Conservation (phyloP, 352 stramenopile genomes). For the Albugo laibachii region DNA sequence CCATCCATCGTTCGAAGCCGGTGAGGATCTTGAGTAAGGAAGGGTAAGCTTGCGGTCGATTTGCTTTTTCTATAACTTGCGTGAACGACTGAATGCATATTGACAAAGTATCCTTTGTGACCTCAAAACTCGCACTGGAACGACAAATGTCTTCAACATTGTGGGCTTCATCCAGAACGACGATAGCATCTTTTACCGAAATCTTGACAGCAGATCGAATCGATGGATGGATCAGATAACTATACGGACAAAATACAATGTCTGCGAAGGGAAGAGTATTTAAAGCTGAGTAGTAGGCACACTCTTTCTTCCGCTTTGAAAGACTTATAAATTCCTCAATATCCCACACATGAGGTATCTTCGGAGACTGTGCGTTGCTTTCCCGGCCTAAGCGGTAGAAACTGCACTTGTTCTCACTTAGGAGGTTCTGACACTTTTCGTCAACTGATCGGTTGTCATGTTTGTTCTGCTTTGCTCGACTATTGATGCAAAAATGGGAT, state of each 20-base stretch:
- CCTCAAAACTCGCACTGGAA: conserved; percentile 49
- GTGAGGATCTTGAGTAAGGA: conserved; percentile 3
- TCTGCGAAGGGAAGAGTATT: conserved; percentile 30
- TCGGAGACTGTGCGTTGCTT: conserved; percentile 23
- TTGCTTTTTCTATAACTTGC: conserved; percentile 4
- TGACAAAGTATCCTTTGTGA: conserved; percentile 26
- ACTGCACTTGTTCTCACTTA: conserved; percentile 28
- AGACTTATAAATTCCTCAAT: conserved; percentile 64
- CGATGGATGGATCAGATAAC: conserved; percentile 62
- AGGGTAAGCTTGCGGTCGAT: not conserved
- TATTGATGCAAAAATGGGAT: conserved; percentile 61
- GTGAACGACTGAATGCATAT: conserved; percentile 38
- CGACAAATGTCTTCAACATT: conserved; percentile 78
- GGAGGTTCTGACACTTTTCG: conserved; percentile 45
- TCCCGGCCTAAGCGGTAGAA: conserved; percentile 35
- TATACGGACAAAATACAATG: conserved; percentile 79
- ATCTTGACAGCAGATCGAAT: conserved; percentile 55
- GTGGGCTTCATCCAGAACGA: conserved; percentile 74
- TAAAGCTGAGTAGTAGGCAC: conserved; percentile 50
- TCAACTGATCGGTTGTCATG: conserved; percentile 29
- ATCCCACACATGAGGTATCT: conserved; percentile 55
- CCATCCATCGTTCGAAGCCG: conserved; percentile 5
- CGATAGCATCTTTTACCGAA: conserved; percentile 45
- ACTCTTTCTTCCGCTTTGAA: conserved; percentile 56
- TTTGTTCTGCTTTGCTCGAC: conserved; percentile 22